Percentiles rank a stretch among this genome's conserved stretches.
Conservation (phyloP, 2,329 filamentous ascomycete genomes). For the Colletotrichum sojae region DNA sequence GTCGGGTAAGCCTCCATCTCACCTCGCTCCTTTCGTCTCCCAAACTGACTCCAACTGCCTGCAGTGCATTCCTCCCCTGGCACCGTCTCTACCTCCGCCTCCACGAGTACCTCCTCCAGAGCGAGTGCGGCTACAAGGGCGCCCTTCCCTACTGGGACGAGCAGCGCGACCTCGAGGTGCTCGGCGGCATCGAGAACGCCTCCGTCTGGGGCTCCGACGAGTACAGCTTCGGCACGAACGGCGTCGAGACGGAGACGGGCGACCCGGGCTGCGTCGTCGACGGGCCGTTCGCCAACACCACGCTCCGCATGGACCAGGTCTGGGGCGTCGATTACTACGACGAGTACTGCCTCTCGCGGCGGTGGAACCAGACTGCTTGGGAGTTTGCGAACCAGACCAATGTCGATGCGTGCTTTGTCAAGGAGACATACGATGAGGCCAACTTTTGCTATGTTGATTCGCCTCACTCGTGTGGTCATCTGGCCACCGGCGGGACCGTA, state of each 20-base stretch:
- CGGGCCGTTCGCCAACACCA: constrained; percentile 44
- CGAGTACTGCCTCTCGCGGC: constrained; percentile 27
- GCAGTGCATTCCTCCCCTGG: constrained; percentile 51
- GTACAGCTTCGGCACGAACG: constrained; percentile 50
- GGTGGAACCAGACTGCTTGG: constrained; percentile 26
- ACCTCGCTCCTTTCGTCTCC: too few species aligned
- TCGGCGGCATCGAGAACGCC: constrained; percentile 45
- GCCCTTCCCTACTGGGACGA: constrained; percentile 46
- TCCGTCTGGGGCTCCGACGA: constrained; percentile 29
- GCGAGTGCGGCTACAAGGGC: constrained; percentile 50
- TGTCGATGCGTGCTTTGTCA: constrained; percentile 22
- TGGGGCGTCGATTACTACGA: constrained; percentile 31
- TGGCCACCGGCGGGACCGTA: constrained; percentile 24
- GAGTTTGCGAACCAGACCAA: constrained; percentile 20
- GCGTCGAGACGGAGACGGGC: constrained; percentile 32
- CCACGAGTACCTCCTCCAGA: constrained; percentile 49
- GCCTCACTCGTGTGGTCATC: constrained; percentile 24
- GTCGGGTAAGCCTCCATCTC: constrained; percentile 17
- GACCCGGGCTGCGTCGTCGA: constrained; percentile 42
- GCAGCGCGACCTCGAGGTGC: constrained; percentile 44
- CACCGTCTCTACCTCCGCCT: constrained; percentile 51
- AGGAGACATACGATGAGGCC: constrained; percentile 16
- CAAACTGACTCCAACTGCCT: background rate
- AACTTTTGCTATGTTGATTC: constrained; percentile 32
- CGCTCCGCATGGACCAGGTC: constrained; percentile 32